Evolutionary conservation across 768 basidiomycete genomes (phyloP).

Genomic region (Neoboletus brunneissimus): DNA sequence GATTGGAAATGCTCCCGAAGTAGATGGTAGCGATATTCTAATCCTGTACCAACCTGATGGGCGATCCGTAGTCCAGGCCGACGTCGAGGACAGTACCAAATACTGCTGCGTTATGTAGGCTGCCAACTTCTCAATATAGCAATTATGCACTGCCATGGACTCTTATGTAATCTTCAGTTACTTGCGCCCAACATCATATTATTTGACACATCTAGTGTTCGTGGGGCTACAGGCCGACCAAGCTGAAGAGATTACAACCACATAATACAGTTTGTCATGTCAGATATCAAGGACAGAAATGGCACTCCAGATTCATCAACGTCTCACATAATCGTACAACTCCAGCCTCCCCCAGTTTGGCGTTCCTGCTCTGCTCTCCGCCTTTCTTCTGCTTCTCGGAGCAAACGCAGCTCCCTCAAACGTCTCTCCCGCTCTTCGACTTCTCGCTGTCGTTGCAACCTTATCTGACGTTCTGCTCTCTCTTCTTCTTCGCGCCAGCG

Average conservation of each 20-base stretch:
- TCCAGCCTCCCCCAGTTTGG: constrained; percentile 16
- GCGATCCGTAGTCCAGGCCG: background rate
- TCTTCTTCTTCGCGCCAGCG: constrained; percentile 2
- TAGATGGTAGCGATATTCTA: background rate
- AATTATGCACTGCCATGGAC: background rate
- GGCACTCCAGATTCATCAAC: no score
- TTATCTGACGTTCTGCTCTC: background rate
- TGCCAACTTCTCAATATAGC: no score
- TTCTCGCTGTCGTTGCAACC: constrained; percentile 4
- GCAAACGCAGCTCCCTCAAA: background rate
- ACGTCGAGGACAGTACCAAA: background rate
- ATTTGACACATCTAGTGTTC: background rate
- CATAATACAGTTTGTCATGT: background rate
- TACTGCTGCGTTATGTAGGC: background rate
- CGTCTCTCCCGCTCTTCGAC: constrained; percentile 1
- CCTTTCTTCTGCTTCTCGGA: constrained; percentile 5
- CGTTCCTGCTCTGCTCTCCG: constrained; percentile 4
- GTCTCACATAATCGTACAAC: constrained; percentile 26
- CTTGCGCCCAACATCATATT: background rate
- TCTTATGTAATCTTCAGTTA: no score
- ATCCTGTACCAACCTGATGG: background rate
- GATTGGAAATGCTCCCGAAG: background rate
- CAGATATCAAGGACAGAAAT: background rate
- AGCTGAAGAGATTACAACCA: background rate
- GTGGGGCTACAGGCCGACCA: background rate